Base-by-base conservation (phyloP, 768 basidiomycete species). In the Serendipita indica region DNA sequence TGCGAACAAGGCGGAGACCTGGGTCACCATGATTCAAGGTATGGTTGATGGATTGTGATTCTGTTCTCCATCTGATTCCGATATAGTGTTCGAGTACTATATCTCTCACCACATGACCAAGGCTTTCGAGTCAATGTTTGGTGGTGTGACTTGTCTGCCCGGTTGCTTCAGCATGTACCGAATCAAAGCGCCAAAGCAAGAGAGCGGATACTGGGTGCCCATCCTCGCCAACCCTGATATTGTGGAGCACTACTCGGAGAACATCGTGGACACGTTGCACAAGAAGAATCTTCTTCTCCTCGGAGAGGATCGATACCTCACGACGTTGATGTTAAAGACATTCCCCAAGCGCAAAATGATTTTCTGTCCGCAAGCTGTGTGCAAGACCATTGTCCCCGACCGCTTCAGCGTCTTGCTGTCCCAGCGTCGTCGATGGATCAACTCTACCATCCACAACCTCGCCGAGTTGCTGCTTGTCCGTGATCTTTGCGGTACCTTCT, bases 21-120 rank as follows among this genome's bases (percentile, higher is more conserved):
- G 94, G 75, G 93, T 98, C 41, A 97, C 94, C 14, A 98, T 99
- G 96, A 98, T 99, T 72, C 96, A 99, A 78, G 93, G 94, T 93
- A 59, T 45, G 87, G 72, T 43, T 33, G 39, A 16, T 39, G 43
- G 27, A 18, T 25, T 33, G 5, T 4, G 7, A 35, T 18, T 10
- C 62, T 39, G 3, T n/a, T 57, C 27, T 14, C 16, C 7, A 16
- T 20, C 18, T 52, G 32, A 41, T 54, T 59, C 20, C 13, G 35
- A 35, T 59, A 14, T 64, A 97, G 96, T 98, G 59, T 99, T 99
- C 70, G 94, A 99, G 72, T 99, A 99, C 71, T 99, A 98, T 76
- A 96, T 97, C 72, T 97, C 96, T 6, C 96, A 99, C 69, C 94
- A 98, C 70, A 79, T 93, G 78, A 94, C 91, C 35, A 99, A 99